These are phyloP conservation scores for Paracoccidioides brasiliensis DNA, from an alignment of 2,329 filamentous ascomycete genomes.

Conservation along the genomic window DNA sequence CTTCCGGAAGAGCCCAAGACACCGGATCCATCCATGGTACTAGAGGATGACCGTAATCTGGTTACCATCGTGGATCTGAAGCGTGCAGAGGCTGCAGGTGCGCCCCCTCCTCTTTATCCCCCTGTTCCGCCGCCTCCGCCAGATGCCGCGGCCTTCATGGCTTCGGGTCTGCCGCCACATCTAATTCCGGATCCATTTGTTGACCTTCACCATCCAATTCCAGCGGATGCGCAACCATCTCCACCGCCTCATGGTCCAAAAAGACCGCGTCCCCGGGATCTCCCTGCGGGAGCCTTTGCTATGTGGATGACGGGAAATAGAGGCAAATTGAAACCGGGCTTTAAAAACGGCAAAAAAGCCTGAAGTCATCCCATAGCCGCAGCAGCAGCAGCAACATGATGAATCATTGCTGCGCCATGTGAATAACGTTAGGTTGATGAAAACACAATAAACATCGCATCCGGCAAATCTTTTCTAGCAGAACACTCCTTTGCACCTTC, in stretches of 20 bases:
- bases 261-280: conserved; percentile 18
- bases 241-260: conserved; percentile 18
- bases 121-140: conserved; percentile 11
- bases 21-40: conserved; percentile 23
- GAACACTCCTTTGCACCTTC: not conserved
- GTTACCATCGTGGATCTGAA: conserved; percentile 17
- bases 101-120: conserved; percentile 9
- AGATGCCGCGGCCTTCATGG: conserved; percentile 2
- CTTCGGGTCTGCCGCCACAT: conserved; percentile 1
- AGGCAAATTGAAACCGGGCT: conserved; percentile 21
- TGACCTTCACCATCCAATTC: not conserved
- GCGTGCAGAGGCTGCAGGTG: conserved; percentile 25
- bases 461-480: not conserved
- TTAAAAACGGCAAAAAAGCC: conserved; percentile 37
- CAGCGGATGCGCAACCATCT: conserved; percentile 2
- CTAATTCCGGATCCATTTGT: conserved; percentile 10
- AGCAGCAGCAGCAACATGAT: conserved; percentile 17
- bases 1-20: conserved; percentile 40
- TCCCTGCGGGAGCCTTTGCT: conserved; percentile 26
- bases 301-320: conserved; percentile 32
- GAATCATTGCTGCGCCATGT: conserved; percentile 22
- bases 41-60: conserved; percentile 10
- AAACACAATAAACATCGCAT: not conserved
- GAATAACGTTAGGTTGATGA: conserved; percentile 7
- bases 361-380: conserved; percentile 18